Evolutionary conservation across 2,329 filamentous ascomycete genomes (phyloP).

Genomic region (Aureobasidium mangrovei): DNA sequence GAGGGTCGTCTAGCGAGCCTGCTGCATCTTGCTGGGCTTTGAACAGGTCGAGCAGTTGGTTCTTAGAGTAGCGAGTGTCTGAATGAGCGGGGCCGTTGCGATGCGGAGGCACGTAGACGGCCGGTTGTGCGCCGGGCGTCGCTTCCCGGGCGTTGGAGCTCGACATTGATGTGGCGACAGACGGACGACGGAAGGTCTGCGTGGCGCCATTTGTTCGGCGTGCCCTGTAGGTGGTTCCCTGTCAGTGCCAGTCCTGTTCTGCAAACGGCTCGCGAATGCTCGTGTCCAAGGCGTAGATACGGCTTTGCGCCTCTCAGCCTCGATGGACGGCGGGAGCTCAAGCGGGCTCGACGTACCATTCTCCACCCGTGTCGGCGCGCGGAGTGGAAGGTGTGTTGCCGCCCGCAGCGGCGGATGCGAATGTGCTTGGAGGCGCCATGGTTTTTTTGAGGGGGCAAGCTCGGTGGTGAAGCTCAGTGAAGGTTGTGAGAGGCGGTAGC

Average conservation of each 20-base stretch:
- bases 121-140: conserved; percentile 23
- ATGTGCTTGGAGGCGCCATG: conserved; percentile 40
- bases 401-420: conserved; percentile 43
- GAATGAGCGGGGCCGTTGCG: conserved; percentile 46
- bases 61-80: conserved; percentile 63
- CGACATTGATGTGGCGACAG: conserved; percentile 46
- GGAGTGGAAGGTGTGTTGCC: conserved; percentile 30
- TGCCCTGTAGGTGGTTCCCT: conserved; percentile 37
- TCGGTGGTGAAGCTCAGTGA: conserved; percentile 4
- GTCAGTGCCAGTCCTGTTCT: background rate
- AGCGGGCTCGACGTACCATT: conserved; percentile 34
- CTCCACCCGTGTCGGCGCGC: conserved; percentile 35
- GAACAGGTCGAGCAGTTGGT: conserved; percentile 69
- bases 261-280: too few species aligned
- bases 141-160: conserved; percentile 31
- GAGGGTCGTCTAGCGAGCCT: conserved; percentile 54
- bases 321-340: background rate
- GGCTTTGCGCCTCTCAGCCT: conserved; percentile 10
- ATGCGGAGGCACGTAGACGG: conserved; percentile 53
- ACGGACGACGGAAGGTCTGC: conserved; percentile 58
- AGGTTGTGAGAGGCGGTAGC: background rate
- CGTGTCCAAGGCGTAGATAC: too few species aligned
- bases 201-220: conserved; percentile 58
- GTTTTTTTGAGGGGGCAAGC: conserved; percentile 12
- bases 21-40: conserved; percentile 48